A percentile compares a stretch with the other conserved stretches of the same genome.
Evolutionary conservation across 2,329 filamentous ascomycete genomes (phyloP).

Genomic region (Pseudogymnoascus sp.): DNA sequence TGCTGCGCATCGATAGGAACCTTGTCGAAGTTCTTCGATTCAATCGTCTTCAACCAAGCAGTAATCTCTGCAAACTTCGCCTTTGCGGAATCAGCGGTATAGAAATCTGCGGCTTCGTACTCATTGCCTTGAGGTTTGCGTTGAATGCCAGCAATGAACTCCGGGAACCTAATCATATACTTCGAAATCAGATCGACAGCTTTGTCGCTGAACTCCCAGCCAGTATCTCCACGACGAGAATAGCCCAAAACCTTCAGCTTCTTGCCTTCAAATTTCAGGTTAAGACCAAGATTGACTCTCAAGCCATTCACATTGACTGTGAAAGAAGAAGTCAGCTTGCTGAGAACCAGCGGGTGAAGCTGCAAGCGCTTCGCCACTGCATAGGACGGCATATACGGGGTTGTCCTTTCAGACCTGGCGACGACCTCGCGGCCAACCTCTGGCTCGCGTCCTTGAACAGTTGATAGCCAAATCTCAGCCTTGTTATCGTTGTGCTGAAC

Average conservation of each 20-base stretch:
- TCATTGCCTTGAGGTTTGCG: conserved; percentile 78
- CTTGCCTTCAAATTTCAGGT: conserved; percentile 92
- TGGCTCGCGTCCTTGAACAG: conserved; percentile 61
- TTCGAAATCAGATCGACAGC: conserved; percentile 72
- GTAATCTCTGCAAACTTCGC: conserved; percentile 87
- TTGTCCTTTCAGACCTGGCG: conserved; percentile 56
- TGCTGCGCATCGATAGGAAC: conserved; percentile 97
- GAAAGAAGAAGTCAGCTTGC: conserved; percentile 94
- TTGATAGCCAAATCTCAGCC: conserved; percentile 69
- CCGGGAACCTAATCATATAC: conserved; percentile 91
- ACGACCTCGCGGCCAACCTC: conserved; percentile 77
- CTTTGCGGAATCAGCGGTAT: conserved; percentile 63
- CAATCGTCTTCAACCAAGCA: conserved; percentile 83
- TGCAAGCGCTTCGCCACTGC: conserved; percentile 75
- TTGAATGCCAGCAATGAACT: conserved; percentile 87
- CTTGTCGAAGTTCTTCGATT: conserved; percentile 85
- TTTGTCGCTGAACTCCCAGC: conserved; percentile 91
- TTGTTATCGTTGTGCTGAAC: conserved; percentile 65
- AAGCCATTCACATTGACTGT: conserved; percentile 73
- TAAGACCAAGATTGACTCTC: conserved; percentile 83
- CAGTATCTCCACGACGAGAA: conserved; percentile 73
- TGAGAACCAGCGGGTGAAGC: conserved; percentile 78
- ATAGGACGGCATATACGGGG: conserved; percentile 78
- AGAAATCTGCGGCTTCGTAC: conserved; percentile 78
- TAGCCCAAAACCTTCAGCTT: conserved; percentile 95